phyloP scores from a whole-genome alignment of 2,329 filamentous ascomycete genomes.

The Fusarium nodosum region DNA sequence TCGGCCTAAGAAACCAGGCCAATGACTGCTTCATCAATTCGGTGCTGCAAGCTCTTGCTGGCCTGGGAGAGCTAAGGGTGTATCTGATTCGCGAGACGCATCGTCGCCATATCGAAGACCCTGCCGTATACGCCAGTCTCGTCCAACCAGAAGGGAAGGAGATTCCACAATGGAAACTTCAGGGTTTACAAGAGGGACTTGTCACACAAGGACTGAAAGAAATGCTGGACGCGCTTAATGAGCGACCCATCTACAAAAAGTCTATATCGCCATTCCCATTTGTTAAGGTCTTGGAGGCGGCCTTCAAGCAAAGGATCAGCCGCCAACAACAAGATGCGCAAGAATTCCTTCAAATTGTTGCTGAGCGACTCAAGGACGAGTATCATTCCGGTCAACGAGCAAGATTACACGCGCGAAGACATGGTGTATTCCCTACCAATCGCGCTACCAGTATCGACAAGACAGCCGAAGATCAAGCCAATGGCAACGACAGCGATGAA shows the following conservation, averaged over 20 bases:
- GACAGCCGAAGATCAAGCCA: conserved; percentile 42
- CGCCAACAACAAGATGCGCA: conserved; percentile 97
- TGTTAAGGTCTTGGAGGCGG: conserved; percentile 83
- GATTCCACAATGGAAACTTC: conserved; percentile 71
- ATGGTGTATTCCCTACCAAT: conserved; percentile 41
- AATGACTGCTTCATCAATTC: conserved; percentile 99
- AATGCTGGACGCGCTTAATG: conserved; percentile 91
- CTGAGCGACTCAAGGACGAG: conserved; percentile 92
- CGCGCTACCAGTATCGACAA: conserved; percentile 27
- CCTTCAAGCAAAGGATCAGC: conserved; percentile 91
- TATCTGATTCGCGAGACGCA: conserved; percentile 95
- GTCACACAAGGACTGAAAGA: conserved; percentile 92
- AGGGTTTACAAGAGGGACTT: conserved; percentile 80
- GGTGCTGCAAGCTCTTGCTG: conserved; percentile 91
- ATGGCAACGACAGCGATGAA: conserved; percentile 31
- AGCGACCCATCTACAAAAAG: conserved; percentile 93
- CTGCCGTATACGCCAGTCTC: conserved; percentile 78
- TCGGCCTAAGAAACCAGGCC: conserved; percentile 89
- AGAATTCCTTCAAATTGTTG: conserved; percentile 94
- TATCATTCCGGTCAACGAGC: conserved; percentile 88
- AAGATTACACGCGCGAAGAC: conserved; percentile 67
- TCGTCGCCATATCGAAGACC: conserved; percentile 82
- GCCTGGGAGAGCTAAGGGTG: conserved; percentile 86
- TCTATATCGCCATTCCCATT: conserved; percentile 91
- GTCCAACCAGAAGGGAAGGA: conserved; percentile 62